A percentile compares a stretch with the other conserved stretches of the same genome.
phyloP scores from a whole-genome alignment of 2,329 filamentous ascomycete species.

The Trichoderma koningiopsis region DNA sequence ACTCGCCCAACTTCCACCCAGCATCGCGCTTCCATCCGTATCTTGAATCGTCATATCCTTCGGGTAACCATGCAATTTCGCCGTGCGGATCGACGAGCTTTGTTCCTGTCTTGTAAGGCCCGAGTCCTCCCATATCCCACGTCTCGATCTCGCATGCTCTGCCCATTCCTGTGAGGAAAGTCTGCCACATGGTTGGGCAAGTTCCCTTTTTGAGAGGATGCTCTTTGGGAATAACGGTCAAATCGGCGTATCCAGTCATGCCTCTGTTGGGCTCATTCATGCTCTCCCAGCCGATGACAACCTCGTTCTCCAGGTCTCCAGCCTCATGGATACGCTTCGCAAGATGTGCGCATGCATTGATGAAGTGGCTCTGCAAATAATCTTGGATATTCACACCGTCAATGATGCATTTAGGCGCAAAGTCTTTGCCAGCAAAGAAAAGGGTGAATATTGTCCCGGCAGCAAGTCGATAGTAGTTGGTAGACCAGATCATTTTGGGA shows the following conservation, averaged over 20 bases:
- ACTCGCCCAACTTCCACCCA: conserved; percentile 90
- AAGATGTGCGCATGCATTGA: conserved; percentile 77
- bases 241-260: conserved; percentile 78
- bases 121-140: conserved; percentile 92
- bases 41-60: conserved; percentile 78
- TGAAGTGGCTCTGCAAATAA: conserved; percentile 85
- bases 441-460: conserved; percentile 91
- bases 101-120: conserved; percentile 85
- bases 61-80: conserved; percentile 78
- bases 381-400: conserved; percentile 96
- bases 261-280: conserved; percentile 94
- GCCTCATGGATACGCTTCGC: conserved; percentile 86
- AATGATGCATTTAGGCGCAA: conserved; percentile 94
- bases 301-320: conserved; percentile 80
- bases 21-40: conserved; percentile 91
- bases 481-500: conserved; percentile 99
- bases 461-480: conserved; percentile 88
- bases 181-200: conserved; percentile 91
- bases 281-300: conserved; percentile 94
- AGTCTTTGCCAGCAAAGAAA: conserved; percentile 88
- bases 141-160: conserved; percentile 85
- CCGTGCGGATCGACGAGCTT: conserved; percentile 86
- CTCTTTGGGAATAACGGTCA: conserved; percentile 79
- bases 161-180: conserved; percentile 87
- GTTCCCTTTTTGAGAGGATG: conserved; percentile 93